Base-by-base conservation (phyloP, 2,329 filamentous ascomycete species). In the Diplodia intermedia region DNA sequence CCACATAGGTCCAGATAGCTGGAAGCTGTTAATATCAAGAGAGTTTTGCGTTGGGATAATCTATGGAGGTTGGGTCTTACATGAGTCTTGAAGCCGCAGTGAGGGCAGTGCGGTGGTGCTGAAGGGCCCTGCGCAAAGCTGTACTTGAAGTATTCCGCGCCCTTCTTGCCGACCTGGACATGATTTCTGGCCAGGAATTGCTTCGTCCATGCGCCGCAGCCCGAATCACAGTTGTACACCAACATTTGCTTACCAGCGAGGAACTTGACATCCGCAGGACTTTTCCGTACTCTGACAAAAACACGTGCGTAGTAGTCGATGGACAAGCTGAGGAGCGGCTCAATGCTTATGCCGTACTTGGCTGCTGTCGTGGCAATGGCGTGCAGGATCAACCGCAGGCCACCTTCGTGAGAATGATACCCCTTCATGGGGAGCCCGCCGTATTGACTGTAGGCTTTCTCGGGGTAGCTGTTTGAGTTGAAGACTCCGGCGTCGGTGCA, bases 401-500 rank as follows among this genome's bases (percentile, higher is more conserved):
- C 95, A 38, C 88, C 93, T 80, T 99, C 95, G 73, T 99, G 95
- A 29, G 91, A 94, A 75, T 93, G 90, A 61, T 87, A 84, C 0
- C 93, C 94, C 80, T 97, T 97, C 69, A 94, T 82, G 0, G 95
- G 93, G 18, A 94, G 83, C 40, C 95, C 95, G 3, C 95, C 95
- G 75, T 99, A 99, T n/a, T 97, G 84, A 1, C 94, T 90, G 78
- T 90, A 99, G 3, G 93, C 88, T 83, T 99, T 99, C 78, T 99
- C 95, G 1, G 92, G 89, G 76, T 98, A 99, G 67, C 94, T 93
- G 72, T 92, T 91, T 0, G 94, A 97, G 1, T 94, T 94, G 86
- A 94, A 99, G 2, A 99, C 92, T 11, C 91, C 93, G 11, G 94
- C 94, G 78, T 99, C 95, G 0, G 95, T 99, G 80, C 95, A 99